Percentiles rank a stretch among this genome's conserved stretches.
These are phyloP conservation scores for Saccharata proteae DNA, from an alignment of 2,329 filamentous ascomycete species.

Conservation along the genomic window DNA sequence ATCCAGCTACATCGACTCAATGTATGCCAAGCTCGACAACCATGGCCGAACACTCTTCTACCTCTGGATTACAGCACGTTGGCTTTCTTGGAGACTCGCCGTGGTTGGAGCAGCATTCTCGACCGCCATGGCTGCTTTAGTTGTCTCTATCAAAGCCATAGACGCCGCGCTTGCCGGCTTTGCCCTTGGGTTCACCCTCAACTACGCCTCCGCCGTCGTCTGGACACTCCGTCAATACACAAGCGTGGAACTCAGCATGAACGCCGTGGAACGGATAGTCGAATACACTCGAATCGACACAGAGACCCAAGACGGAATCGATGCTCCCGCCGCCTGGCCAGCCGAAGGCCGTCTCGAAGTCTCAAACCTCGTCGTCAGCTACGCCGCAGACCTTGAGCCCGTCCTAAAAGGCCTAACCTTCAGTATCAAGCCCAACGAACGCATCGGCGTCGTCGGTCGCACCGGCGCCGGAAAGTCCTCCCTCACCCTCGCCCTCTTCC, in stretches of 20 bases:
- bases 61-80: constrained; percentile 61
- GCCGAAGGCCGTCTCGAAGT: constrained; percentile 61
- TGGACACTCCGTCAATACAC: constrained; percentile 58
- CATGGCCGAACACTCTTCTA: constrained; percentile 56
- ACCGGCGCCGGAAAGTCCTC: constrained; percentile 71
- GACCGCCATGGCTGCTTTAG: constrained; percentile 50
- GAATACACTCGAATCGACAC: constrained; percentile 56
- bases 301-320: constrained; percentile 41
- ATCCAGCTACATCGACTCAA: constrained; percentile 46
- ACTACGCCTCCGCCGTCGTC: constrained; percentile 51
- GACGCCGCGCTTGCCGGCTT: constrained; percentile 64
- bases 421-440: constrained; percentile 51
- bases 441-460: constrained; percentile 52
- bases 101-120: constrained; percentile 59
- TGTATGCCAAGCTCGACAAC: constrained; percentile 57
- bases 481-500: constrained; percentile 63
- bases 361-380: constrained; percentile 57
- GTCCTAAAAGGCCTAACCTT: constrained; percentile 61
- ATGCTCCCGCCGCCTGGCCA: constrained; percentile 62
- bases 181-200: constrained; percentile 59
- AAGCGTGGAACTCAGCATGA: constrained; percentile 62
- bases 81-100: constrained; percentile 63
- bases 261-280: constrained; percentile 61
- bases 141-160: constrained; percentile 49
- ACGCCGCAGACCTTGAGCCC: constrained; percentile 58